These are phyloP conservation scores for Taphrina pruni DNA, from an alignment of 1,139 yeast genomes.

Conservation along the genomic window DNA sequence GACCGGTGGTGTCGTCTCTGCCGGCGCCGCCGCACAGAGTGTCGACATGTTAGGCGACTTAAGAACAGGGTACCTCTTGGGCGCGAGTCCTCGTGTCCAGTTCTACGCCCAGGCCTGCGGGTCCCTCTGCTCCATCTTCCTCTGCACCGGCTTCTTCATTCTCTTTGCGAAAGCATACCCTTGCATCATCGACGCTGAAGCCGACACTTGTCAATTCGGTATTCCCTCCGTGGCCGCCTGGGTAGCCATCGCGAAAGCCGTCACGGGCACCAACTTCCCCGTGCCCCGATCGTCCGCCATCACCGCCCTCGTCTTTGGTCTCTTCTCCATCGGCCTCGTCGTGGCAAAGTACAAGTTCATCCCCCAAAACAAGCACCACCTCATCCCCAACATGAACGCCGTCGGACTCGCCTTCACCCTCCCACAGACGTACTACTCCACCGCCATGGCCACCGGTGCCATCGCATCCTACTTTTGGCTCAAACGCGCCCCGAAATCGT, in stretches of 20 bases:
- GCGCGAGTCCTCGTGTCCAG: slow-evolving; percentile 40
- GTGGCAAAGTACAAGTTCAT: slow-evolving; percentile 36
- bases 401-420: slow-evolving; percentile 42
- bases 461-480: slow-evolving; percentile 40
- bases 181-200: slow-evolving; percentile 32
- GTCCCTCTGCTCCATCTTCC: slow-evolving; percentile 37
- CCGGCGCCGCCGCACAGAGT: slow-evolving; percentile 42
- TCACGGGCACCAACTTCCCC: slow-evolving; percentile 38
- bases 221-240: slow-evolving; percentile 41
- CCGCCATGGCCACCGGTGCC: slow-evolving; percentile 42
- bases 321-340: slow-evolving; percentile 28
- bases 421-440: slow-evolving; percentile 43
- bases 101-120: slow-evolving; percentile 42
- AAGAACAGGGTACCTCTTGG: slow-evolving; percentile 41
- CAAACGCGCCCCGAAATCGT: slow-evolving; percentile 32
- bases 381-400: slow-evolving; percentile 43
- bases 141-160: slow-evolving; percentile 41
- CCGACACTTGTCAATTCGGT: slow-evolving; percentile 39
- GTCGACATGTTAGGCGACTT: slow-evolving; percentile 44
- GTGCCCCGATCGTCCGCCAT: slow-evolving; percentile 33
- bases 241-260: slow-evolving; percentile 41
- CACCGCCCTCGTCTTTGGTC: slow-evolving; percentile 37
- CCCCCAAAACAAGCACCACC: slow-evolving; percentile 27
- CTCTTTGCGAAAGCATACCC: slow-evolving; percentile 42
- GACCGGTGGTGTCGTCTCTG: slow-evolving; percentile 42